phyloP scores from a whole-genome alignment of 805 yeast species.

The Maudiozyma turicensis region DNA sequence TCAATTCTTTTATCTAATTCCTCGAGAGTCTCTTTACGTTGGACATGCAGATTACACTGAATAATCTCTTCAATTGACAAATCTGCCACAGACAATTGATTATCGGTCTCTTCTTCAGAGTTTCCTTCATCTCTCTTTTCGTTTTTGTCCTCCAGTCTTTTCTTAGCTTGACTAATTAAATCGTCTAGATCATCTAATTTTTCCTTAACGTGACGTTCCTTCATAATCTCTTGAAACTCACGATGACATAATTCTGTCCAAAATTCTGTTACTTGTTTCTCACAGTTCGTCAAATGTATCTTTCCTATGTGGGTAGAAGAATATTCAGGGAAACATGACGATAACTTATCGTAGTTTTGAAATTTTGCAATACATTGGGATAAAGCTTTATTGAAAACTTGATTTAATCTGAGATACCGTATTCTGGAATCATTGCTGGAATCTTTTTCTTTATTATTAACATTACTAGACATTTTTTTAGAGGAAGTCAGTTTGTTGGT shows the following conservation, averaged over 20 bases:
- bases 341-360: conserved; percentile 40
- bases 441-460: neutral
- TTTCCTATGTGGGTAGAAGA: conserved; percentile 39
- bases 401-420: conserved; percentile 40
- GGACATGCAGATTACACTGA: conserved; percentile 18
- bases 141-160: conserved; percentile 5
- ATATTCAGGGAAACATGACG: conserved; percentile 45
- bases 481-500: neutral
- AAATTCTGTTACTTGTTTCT: conserved; percentile 42
- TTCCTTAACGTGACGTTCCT: conserved; percentile 33
- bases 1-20: conserved; percentile 19
- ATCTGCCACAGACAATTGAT: conserved; percentile 13
- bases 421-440: conserved; percentile 17
- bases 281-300: conserved; percentile 37
- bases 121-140: conserved; percentile 1
- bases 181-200: conserved; percentile 33
- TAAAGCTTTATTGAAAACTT: conserved; percentile 45
- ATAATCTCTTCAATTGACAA: conserved; percentile 20
- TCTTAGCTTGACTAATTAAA: conserved; percentile 31
- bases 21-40: conserved; percentile 12
- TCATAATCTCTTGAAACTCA: conserved; percentile 46
- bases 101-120: neutral
- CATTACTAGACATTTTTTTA: neutral
- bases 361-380: conserved; percentile 41
- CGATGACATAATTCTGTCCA: conserved; percentile 41